These are phyloP conservation scores for Nakazawaea wickerhamii DNA, from an alignment of 805 yeast species.

Conservation along the genomic window DNA sequence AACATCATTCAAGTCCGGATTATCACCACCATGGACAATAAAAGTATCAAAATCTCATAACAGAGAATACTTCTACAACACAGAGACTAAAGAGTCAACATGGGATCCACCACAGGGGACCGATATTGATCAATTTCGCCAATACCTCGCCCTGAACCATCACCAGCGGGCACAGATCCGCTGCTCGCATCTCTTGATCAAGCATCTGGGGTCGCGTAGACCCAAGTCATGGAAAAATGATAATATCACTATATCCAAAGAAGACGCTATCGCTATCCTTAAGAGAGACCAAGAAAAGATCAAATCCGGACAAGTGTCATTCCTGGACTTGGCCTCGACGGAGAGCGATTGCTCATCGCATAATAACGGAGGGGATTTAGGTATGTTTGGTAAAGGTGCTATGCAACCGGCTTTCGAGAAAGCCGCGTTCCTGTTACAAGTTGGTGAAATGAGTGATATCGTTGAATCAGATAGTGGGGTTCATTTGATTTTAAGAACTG, in stretches of 20 bases:
- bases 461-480: slow-evolving; percentile 90
- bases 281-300: slow-evolving; percentile 53
- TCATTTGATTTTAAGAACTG: slow-evolving; percentile 84
- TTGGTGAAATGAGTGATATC: slow-evolving; percentile 78
- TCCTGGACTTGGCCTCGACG: slow-evolving; percentile 69
- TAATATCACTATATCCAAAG: slow-evolving; percentile 71
- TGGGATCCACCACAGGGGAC: slow-evolving; percentile 94
- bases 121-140: slow-evolving; percentile 50
- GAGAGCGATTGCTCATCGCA: slow-evolving; percentile 90
- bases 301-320: slow-evolving; percentile 55
- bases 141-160: slow-evolving; percentile 43
- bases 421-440: slow-evolving; percentile 74
- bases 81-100: slow-evolving; percentile 61
- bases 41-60: slow-evolving; percentile 73
- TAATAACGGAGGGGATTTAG: slow-evolving; percentile 86
- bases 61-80: slow-evolving; percentile 78
- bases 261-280: slow-evolving; percentile 70
- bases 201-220: slow-evolving; percentile 78
- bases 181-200: slow-evolving; percentile 76
- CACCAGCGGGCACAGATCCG: slow-evolving; percentile 64
- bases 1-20: slow-evolving; percentile 67
- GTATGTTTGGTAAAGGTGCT: slow-evolving; percentile 80
- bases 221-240: slow-evolving; percentile 89
- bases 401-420: slow-evolving; percentile 96
- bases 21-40: slow-evolving; percentile 83